Conservation (phyloP, 2,329 filamentous ascomycete species). For the Chaetomiaceae sp. region DNA sequence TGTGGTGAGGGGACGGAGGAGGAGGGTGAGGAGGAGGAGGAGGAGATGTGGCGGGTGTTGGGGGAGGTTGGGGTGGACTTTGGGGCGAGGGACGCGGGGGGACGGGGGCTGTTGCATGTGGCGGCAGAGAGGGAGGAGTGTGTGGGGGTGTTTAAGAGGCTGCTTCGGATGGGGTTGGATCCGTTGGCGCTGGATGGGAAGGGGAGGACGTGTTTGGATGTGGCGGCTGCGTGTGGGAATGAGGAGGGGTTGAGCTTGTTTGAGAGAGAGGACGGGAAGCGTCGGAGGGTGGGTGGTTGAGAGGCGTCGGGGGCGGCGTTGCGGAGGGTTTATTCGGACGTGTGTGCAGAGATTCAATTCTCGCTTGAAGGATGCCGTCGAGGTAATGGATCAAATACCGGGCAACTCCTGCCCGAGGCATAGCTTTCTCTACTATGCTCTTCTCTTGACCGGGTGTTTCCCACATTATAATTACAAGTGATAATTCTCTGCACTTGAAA, state of each 20-base stretch:
- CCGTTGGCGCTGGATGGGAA: slow-evolving; percentile 29
- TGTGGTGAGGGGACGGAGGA: no score
- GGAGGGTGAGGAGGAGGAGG: background rate
- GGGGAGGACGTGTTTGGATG: slow-evolving; percentile 33
- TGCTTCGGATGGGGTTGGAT: slow-evolving; percentile 31
- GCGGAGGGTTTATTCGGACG: no score
- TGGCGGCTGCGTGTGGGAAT: slow-evolving; percentile 32
- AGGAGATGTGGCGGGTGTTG: slow-evolving; percentile 9
- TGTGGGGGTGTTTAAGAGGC: slow-evolving; percentile 25
- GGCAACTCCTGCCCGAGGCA: no score
- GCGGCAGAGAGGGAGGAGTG: slow-evolving; percentile 23
- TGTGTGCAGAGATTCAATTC: no score
- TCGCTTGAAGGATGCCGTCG: no score
- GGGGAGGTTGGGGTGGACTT: slow-evolving; percentile 29
- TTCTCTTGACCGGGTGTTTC: no score
- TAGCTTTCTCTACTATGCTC: no score
- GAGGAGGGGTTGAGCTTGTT: slow-evolving; percentile 31
- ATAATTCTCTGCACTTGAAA: no score
- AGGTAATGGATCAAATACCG: no score
- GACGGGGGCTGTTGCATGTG: slow-evolving; percentile 31
- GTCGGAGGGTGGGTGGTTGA: no score
- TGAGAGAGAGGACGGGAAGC: slow-evolving; percentile 14
- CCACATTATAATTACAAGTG: no score
- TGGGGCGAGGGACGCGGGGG: slow-evolving; percentile 24
- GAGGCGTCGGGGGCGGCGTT: no score